A percentile compares a stretch with the other conserved stretches of the same genome.
phyloP scores from a whole-genome alignment of 2,329 filamentous ascomycete species.

The Xylaria sp. region DNA sequence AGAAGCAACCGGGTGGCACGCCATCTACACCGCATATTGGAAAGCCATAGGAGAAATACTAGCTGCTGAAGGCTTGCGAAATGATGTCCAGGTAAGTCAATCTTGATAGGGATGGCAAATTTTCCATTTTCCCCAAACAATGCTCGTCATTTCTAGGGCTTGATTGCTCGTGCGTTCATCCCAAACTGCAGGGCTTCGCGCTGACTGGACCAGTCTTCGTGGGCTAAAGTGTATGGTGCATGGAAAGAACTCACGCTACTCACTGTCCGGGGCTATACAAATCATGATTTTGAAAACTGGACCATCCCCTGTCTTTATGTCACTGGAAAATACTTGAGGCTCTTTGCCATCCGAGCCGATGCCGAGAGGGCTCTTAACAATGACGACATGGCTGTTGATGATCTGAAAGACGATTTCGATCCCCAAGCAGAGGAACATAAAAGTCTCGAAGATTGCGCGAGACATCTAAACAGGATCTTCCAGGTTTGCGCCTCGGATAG shows the following conservation, averaged over 20 bases:
- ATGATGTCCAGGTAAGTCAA: constrained; percentile 49
- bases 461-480: constrained; percentile 92
- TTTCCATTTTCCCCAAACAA: background rate
- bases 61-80: constrained; percentile 66
- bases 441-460: constrained; percentile 89
- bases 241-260: constrained; percentile 87
- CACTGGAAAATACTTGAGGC: constrained; percentile 84
- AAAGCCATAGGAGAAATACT: constrained; percentile 80
- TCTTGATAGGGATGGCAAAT: background rate
- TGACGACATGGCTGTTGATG: constrained; percentile 53
- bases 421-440: constrained; percentile 80
- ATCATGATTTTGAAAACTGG: constrained; percentile 83
- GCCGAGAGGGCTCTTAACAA: constrained; percentile 65
- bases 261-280: constrained; percentile 84
- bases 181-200: background rate
- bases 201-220: constrained; percentile 62
- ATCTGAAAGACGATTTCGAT: constrained; percentile 84
- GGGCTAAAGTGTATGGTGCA: constrained; percentile 83
- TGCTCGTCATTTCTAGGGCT: background rate
- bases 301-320: constrained; percentile 91
- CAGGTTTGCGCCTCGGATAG: constrained; percentile 89
- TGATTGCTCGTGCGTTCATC: background rate
- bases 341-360: constrained; percentile 93
- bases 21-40: constrained; percentile 87
- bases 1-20: constrained; percentile 84